A percentile compares a stretch with the other conserved stretches of the same genome.
These are phyloP conservation scores for Areca catechu DNA, from an alignment of 176 grass and related monocot genomes.

Conservation along the genomic window DNA sequence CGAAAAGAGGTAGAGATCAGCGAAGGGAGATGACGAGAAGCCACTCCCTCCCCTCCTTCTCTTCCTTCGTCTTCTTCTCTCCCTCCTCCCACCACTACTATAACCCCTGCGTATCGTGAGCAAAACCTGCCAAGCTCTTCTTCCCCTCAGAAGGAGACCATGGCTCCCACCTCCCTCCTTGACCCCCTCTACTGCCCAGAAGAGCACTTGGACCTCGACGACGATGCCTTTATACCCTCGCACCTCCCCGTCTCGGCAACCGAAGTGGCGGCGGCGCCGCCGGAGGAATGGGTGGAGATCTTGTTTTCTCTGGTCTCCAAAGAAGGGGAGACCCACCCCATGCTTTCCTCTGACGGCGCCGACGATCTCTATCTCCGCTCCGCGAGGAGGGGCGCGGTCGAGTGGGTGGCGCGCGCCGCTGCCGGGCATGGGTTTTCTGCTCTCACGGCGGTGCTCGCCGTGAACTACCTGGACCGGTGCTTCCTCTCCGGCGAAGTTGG, in stretches of 20 bases:
- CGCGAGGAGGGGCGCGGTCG: neutral
- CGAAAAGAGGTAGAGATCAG: too few relatives aligned
- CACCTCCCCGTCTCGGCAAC: too few relatives aligned
- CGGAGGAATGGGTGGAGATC: neutral
- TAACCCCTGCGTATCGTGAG: too few relatives aligned
- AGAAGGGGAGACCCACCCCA: neutral
- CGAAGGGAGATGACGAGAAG: too few relatives aligned
- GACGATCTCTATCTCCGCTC: neutral
- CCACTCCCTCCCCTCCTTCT: too few relatives aligned
- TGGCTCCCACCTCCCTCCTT: constrained; percentile 5
- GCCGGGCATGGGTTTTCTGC: constrained; percentile 7
- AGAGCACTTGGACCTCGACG: neutral
- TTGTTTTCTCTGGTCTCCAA: neutral
- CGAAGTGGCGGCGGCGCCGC: too few relatives aligned
- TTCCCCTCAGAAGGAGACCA: neutral
- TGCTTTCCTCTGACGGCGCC: neutral
- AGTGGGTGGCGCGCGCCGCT: constrained; percentile 4
- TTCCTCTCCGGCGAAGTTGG: neutral
- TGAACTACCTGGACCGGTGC: constrained; percentile 18
- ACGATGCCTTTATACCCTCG: too few relatives aligned
- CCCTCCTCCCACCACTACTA: too few relatives aligned
- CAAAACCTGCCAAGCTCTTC: neutral
- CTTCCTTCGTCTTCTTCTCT: too few relatives aligned
- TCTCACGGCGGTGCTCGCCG: constrained; percentile 7
- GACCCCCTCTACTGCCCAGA: constrained; percentile 15